Base-by-base conservation (phyloP, 2,329 filamentous ascomycete genomes). In the Chaetomiaceae sp. region DNA sequence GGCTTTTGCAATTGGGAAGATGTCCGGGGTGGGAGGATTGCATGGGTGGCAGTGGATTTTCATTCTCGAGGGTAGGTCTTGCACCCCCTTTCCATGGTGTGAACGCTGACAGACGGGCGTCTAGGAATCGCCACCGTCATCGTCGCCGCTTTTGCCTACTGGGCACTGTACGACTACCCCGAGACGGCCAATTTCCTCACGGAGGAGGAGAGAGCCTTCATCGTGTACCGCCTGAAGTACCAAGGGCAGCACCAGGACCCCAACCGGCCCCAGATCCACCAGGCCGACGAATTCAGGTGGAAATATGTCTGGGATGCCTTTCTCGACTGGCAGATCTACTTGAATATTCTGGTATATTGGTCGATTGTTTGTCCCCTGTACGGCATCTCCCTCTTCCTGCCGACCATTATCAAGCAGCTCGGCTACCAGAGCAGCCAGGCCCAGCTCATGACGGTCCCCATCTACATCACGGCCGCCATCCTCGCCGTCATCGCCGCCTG, bases 261-360 rank as follows among this genome's bases (percentile, higher is more conserved):
- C 29, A 60, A 19, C 45, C 56, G 33, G 54, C 54, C 61, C 1
- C 68, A 65, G 4, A 71, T 77, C 19, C 87, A 85, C 0, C 78
- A 86, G 61, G 81, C 88, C 37, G 89, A 94, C 61, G 79, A 85
- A 45, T 94, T 94, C 67, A 78, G 84, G 58, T 87, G 85, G 81
- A 73, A 75, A 14, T 94, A 91, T 64, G 82, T 94, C 54, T 84
- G 82, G 79, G 78, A 82, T 7, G 84, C 84, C 1, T 72, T 92
- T 42, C 82, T 77, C 34, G 90, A 95, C 64, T 94, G 88, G 85
- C 92, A 95, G 70, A 91, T 89, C 42, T 79, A 75, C 72, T 69
- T 76, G 25, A 78, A 77, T 48, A 71, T 85, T 4, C 72, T 85
- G 46, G 80, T 87, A 31, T 83, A 83, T 61, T 84, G 84, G 73